phyloP scores from a whole-genome alignment of 2,329 filamentous ascomycete species.

The Trichoderma pleuroti region DNA sequence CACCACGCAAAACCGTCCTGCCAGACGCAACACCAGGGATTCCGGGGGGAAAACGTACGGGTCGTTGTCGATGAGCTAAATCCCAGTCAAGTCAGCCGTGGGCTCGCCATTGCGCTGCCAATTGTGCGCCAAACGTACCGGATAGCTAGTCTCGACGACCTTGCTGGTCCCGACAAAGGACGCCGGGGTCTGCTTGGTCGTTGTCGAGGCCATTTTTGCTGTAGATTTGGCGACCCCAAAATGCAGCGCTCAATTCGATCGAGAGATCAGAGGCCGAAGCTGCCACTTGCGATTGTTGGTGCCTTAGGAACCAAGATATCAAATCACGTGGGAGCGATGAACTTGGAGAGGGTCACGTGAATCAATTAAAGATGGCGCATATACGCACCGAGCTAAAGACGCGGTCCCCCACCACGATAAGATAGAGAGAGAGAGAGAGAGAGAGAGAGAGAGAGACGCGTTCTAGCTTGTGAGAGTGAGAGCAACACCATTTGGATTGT shows the following conservation, averaged over 20 bases:
- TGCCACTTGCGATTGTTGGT: slow-evolving; percentile 23
- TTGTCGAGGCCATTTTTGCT: slow-evolving; percentile 38
- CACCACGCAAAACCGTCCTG: background rate
- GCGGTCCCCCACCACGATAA: slow-evolving; percentile 18
- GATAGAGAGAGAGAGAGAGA: background rate
- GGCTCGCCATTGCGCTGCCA: slow-evolving; percentile 14
- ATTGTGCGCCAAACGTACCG: slow-evolving; percentile 57
- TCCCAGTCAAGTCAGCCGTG: slow-evolving; percentile 25
- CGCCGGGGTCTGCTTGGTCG: slow-evolving; percentile 36
- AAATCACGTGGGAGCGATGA: slow-evolving; percentile 30
- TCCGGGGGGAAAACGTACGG: slow-evolving; percentile 60
- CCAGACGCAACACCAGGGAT: background rate
- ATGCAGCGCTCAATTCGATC: slow-evolving; percentile 28
- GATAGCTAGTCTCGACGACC: slow-evolving; percentile 77
- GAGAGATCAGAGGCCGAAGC: slow-evolving; percentile 28
- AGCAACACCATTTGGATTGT: background rate
- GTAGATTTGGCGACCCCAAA: slow-evolving; percentile 26
- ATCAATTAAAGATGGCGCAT: slow-evolving; percentile 1
- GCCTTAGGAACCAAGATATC: slow-evolving; percentile 31
- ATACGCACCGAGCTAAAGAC: background rate
- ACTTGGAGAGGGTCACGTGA: background rate
- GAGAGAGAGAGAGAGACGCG: slow-evolving; percentile 18
- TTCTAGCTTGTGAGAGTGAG: background rate
- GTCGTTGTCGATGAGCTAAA: slow-evolving; percentile 96
- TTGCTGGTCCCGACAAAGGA: slow-evolving; percentile 56